phyloP scores from a whole-genome alignment of 257 asterid genomes.

The Plantago ovata region DNA sequence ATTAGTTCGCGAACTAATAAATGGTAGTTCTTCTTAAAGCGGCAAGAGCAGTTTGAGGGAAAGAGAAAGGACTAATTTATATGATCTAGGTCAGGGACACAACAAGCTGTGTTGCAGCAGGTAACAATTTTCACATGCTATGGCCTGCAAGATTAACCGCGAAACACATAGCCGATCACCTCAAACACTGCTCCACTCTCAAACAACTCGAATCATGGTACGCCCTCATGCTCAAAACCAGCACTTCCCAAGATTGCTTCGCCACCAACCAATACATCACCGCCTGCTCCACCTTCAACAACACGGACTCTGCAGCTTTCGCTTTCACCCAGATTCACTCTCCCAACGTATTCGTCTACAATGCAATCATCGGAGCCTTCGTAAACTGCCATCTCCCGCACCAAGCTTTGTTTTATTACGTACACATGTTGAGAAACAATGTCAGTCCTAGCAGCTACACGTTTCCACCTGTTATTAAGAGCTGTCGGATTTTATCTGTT shows the following conservation, averaged over 20 bases:
- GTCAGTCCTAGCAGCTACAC: conserved; percentile 57
- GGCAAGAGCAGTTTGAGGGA: too few species aligned
- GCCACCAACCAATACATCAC: conserved; percentile 61
- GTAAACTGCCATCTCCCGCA: conserved; percentile 44
- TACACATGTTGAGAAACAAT: conserved; percentile 45
- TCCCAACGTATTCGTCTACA: conserved; percentile 60
- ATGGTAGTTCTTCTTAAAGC: too few species aligned
- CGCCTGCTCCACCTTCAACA: conserved; percentile 47
- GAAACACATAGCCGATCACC: conserved; percentile 25
- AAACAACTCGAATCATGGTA: conserved; percentile 58
- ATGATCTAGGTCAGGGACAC: too few species aligned
- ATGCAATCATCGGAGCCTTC: conserved; percentile 51
- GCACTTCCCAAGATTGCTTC: conserved; percentile 58
- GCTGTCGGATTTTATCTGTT: conserved; percentile 35
- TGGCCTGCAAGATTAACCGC: conserved; percentile 23
- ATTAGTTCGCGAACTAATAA: too few species aligned
- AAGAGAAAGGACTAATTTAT: too few species aligned
- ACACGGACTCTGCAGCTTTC: conserved; percentile 36
- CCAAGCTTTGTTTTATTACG: conserved; percentile 36
- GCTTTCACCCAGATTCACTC: conserved; percentile 40
- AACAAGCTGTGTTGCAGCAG: too few species aligned
- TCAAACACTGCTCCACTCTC: conserved; percentile 48
- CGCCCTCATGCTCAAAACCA: conserved; percentile 41
- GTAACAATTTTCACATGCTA: conserved; percentile 21
- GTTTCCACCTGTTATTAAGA: conserved; percentile 55